phyloP scores from a whole-genome alignment of 805 yeast genomes.

The Phaffomyces thermotolerans region DNA sequence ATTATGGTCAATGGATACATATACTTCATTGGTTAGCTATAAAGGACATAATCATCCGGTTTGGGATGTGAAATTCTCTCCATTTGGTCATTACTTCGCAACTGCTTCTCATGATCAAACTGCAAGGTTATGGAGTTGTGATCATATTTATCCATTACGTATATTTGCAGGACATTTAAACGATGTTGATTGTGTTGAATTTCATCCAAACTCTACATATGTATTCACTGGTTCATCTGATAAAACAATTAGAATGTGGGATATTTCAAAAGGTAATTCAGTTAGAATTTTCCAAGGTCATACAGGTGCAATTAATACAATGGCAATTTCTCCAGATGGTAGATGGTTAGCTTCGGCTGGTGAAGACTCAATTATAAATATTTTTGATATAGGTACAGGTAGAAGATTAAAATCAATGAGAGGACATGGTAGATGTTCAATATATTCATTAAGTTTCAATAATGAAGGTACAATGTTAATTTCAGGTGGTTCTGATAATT shows the following conservation, averaged over 20 bases:
- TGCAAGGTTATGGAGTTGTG: slow-evolving; percentile 96
- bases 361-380: slow-evolving; percentile 79
- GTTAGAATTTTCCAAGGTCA: slow-evolving; percentile 92
- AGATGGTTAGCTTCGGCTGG: slow-evolving; percentile 94
- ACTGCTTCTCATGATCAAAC: slow-evolving; percentile 98
- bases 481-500: slow-evolving; percentile 87
- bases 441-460: slow-evolving; percentile 78
- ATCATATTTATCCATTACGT: slow-evolving; percentile 91
- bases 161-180: slow-evolving; percentile 96
- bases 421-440: slow-evolving; percentile 86
- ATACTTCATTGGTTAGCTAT: slow-evolving; percentile 82
- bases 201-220: slow-evolving; percentile 95
- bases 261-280: slow-evolving; percentile 77
- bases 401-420: slow-evolving; percentile 83
- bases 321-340: slow-evolving; percentile 94
- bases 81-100: slow-evolving; percentile 96
- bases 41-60: slow-evolving; percentile 95
- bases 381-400: slow-evolving; percentile 95
- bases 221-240: slow-evolving; percentile 94
- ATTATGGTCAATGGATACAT: slow-evolving; percentile 91
- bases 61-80: slow-evolving; percentile 95
- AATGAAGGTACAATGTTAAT: slow-evolving; percentile 85
- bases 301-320: slow-evolving; percentile 75
- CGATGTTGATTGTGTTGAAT: slow-evolving; percentile 90
- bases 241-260: slow-evolving; percentile 98